phyloP scores from a whole-genome alignment of 1,139 yeast species.

The Saccharomycopsis crataegensis region DNA sequence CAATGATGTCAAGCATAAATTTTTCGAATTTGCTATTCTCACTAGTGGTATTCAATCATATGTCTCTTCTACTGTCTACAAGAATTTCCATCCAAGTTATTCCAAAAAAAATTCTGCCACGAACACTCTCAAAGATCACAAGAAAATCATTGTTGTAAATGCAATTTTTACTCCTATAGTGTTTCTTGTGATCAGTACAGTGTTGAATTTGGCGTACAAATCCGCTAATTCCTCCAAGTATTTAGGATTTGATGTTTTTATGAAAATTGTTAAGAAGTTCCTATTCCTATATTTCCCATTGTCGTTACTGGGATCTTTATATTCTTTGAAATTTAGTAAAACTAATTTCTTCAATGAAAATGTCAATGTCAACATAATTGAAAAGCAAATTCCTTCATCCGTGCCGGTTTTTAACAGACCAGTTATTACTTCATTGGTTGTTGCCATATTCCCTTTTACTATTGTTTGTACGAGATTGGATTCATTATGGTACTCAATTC shows the following conservation, averaged over 20 bases:
- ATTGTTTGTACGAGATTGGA: slow-evolving; percentile 4
- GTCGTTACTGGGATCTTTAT: slow-evolving; percentile 9
- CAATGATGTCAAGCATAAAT: slow-evolving; percentile 5
- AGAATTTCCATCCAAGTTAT: slow-evolving; percentile 7
- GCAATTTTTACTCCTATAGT: slow-evolving; percentile 8
- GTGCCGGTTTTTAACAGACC: slow-evolving; percentile 7
- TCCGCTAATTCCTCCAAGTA: slow-evolving; percentile 11
- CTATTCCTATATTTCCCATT: slow-evolving; percentile 11
- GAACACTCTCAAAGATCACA: not conserved
- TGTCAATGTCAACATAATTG: slow-evolving; percentile 14
- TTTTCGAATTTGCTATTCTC: not conserved
- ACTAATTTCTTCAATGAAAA: not conserved
- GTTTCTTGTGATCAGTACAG: not conserved
- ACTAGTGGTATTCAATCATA: not conserved
- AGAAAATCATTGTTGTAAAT: slow-evolving; percentile 5
- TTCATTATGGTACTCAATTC: slow-evolving; percentile 11
- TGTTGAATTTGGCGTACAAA: slow-evolving; percentile 9
- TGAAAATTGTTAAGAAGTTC: not conserved
- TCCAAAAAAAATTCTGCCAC: not conserved
- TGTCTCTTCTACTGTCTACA: slow-evolving; percentile 7
- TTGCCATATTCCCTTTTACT: slow-evolving; percentile 14
- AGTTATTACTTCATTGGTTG: slow-evolving; percentile 1
- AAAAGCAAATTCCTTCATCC: slow-evolving; percentile 9
- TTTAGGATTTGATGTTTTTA: not conserved
- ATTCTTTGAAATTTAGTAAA: slow-evolving; percentile 3